phyloP scores from a whole-genome alignment of 495 filamentous ascomycete species.

The Chaetomium cochliodes region DNA sequence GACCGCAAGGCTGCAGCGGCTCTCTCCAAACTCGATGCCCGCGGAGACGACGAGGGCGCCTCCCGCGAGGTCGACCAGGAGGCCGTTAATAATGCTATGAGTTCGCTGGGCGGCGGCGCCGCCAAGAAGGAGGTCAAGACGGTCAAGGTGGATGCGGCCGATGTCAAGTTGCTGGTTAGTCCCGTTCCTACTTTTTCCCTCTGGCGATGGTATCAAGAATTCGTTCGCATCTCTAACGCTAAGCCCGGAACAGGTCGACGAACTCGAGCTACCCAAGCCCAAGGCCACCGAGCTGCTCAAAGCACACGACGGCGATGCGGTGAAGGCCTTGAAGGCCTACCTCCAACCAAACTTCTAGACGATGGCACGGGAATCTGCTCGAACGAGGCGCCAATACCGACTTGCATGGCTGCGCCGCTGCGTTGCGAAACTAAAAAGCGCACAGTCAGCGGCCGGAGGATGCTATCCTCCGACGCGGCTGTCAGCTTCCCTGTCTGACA shows the following conservation, averaged over 20 bases:
- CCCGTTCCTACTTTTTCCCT: not conserved
- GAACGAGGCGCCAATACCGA: not conserved
- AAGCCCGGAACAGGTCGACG: slow-evolving; percentile 58
- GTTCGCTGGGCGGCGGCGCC: slow-evolving; percentile 54
- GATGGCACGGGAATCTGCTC: not conserved
- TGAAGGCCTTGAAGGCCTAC: slow-evolving; percentile 64
- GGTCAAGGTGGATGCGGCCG: slow-evolving; percentile 50
- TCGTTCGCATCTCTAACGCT: slow-evolving; percentile 4
- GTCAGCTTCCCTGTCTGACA: not conserved
- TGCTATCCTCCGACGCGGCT: not conserved
- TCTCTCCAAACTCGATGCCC: slow-evolving; percentile 69
- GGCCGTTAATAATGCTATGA: slow-evolving; percentile 82
- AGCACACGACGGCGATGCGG: slow-evolving; percentile 73
- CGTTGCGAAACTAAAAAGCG: not conserved
- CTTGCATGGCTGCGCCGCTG: not conserved
- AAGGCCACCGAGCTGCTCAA: slow-evolving; percentile 84
- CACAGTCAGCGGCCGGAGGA: not conserved
- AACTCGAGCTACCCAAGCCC: slow-evolving; percentile 72
- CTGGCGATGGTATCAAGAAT: not conserved
- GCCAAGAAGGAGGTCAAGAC: slow-evolving; percentile 46
- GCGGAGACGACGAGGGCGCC: slow-evolving; percentile 56
- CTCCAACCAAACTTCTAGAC: slow-evolving; percentile 22
- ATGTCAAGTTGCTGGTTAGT: slow-evolving; percentile 45
- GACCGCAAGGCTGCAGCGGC: slow-evolving; percentile 90
- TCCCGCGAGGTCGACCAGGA: slow-evolving; percentile 70